Evolutionary conservation across 495 filamentous ascomycete species (phyloP).

Genomic region (Xylaria telfairii): DNA sequence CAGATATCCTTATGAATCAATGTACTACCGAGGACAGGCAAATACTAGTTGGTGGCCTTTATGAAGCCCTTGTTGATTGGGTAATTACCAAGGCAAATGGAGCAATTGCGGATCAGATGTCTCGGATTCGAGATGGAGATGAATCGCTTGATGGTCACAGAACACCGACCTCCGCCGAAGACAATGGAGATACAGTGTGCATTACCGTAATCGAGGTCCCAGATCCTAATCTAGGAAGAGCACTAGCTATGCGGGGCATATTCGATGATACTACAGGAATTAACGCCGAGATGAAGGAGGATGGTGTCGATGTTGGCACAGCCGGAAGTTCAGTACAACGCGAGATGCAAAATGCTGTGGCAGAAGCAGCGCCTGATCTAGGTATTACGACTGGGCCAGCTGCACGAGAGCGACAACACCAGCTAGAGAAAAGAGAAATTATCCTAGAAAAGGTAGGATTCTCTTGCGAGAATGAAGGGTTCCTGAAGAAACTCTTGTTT

Average conservation of each 20-base stretch:
- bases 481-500: conserved; percentile 82
- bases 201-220: conserved; percentile 90
- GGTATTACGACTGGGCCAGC: conserved; percentile 71
- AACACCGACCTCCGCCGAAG: conserved; percentile 69
- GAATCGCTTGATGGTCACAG: conserved; percentile 67
- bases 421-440: conserved; percentile 79
- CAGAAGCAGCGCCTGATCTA: conserved; percentile 80
- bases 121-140: conserved; percentile 61
- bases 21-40: conserved; percentile 84
- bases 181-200: conserved; percentile 81
- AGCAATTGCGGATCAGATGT: conserved; percentile 79
- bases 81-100: conserved; percentile 87
- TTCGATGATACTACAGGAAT: conserved; percentile 94
- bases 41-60: conserved; percentile 81
- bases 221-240: conserved; percentile 78
- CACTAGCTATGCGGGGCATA: conserved; percentile 81
- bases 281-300: conserved; percentile 95
- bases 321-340: conserved; percentile 78
- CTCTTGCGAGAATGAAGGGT: conserved; percentile 82
- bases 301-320: conserved; percentile 75
- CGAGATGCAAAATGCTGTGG: conserved; percentile 82
- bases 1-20: conserved; percentile 78
- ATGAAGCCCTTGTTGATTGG: conserved; percentile 96
- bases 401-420: conserved; percentile 74
- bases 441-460: conserved; percentile 85